Percentiles rank a stretch among this genome's conserved stretches.
These are phyloP conservation scores for Torrubiella hemipterigena DNA, from an alignment of 2,329 filamentous ascomycete species.

Conservation along the genomic window DNA sequence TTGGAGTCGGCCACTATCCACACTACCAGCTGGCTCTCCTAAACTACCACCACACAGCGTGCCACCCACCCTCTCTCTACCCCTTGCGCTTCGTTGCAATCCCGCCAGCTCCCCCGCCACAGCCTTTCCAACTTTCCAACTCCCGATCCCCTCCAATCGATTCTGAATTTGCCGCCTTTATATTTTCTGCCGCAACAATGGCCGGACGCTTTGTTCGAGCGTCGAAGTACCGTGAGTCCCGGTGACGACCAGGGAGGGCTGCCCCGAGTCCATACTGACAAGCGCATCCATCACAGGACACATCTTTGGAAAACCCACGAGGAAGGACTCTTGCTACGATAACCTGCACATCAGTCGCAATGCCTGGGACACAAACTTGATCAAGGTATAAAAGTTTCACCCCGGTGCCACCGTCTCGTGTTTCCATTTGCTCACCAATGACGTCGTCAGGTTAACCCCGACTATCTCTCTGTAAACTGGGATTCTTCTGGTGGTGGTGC, in stretches of 20 bases:
- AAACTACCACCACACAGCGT: no score
- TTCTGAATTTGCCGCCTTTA: no score
- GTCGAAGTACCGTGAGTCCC: conserved; percentile 54
- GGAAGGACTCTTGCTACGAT: conserved; percentile 98
- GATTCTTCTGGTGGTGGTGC: conserved; percentile 90
- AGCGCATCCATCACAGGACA: conserved; percentile 52
- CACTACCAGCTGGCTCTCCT: no score
- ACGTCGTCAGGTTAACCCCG: conserved; percentile 85
- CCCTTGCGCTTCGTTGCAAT: no score
- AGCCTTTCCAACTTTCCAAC: conserved; percentile 6
- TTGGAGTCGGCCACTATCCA: no score
- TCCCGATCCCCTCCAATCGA: conserved; percentile 8
- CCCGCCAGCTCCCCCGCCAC: background rate
- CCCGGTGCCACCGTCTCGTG: no score
- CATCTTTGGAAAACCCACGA: conserved; percentile 90
- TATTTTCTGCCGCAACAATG: conserved; percentile 35
- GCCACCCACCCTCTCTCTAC: no score
- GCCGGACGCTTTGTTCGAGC: conserved; percentile 54
- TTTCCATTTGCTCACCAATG: no score
- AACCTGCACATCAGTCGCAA: conserved; percentile 95
- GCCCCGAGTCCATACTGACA: conserved; percentile 9
- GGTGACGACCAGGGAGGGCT: conserved; percentile 2
- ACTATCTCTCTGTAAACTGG: conserved; percentile 97
- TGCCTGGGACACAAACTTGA: conserved; percentile 97
- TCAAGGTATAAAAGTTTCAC: conserved; percentile 81